Base-by-base conservation (phyloP, 768 basidiomycete genomes). In the Russula emetica region DNA sequence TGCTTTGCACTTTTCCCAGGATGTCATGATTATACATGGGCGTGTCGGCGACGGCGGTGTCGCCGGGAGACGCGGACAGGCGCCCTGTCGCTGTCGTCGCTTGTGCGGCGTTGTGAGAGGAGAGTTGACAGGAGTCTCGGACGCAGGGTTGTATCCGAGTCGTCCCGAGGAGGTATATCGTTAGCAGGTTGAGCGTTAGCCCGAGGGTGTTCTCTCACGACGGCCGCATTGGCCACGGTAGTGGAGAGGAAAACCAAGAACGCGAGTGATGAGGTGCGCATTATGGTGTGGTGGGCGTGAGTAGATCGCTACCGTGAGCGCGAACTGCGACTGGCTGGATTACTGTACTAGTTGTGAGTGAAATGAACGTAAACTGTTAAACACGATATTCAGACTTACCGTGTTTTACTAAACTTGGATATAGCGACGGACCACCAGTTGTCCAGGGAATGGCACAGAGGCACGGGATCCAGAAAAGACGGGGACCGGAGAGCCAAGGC, bases 11-110 rank as follows among this genome's bases (percentile, higher is more conserved):
- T 26, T 26, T 28, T 44, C 40, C 40, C 13, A 28, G 9, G 55
- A 26, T 59, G 49, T 22, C 18, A 28, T 34, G 24, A 38, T 16
- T 58, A 65, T 26, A 60, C 63, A 49, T 65, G 63, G 16, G 32
- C 55, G 13, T 36, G 66, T 49, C 54, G 61, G 30, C 66, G 62
- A 55, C 45, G 55, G 14, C 36, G 36, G 40, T 59, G 53, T 42
- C 66, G 44, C 44, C 62, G 47, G 11, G 53, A 32, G 42, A 59
- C 38, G 34, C 45, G 32, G 26, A 24, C 44, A 3, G 38, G 38
- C 2, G 10, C 26, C 2, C 55, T 11, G 8, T 13, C 28, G 55
- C 18, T n/a, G 14, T 32, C 42, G 20, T 18, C 16, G 24, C 7
- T 42, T 55, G 49, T n/a, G 63, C 24, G 44, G 42, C 30, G 36